Percentiles rank a stretch among this genome's conserved stretches.
Evolutionary conservation across 257 asterid species (phyloP).

Genomic region (Solanum ahanhuiri): DNA sequence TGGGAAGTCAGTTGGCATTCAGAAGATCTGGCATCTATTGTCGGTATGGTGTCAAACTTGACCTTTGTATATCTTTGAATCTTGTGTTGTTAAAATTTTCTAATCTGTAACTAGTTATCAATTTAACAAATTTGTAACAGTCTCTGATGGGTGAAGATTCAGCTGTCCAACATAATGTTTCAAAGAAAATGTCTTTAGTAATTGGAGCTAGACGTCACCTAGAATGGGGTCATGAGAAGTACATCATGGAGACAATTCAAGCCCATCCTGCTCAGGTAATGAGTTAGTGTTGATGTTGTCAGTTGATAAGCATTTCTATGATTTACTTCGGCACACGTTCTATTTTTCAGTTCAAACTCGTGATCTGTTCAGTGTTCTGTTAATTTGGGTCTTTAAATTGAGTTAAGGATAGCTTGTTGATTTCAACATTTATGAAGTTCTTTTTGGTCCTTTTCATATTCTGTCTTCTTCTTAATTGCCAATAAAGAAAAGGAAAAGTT

Average conservation of each 20-base stretch:
- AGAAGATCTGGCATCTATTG: slow-evolving; percentile 90
- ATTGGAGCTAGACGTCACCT: slow-evolving; percentile 90
- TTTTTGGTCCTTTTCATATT: background rate
- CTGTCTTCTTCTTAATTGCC: background rate
- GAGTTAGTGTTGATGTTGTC: background rate
- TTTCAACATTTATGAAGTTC: background rate
- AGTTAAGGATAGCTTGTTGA: background rate
- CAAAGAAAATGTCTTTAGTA: slow-evolving; percentile 68
- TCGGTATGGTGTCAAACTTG: slow-evolving; percentile 35
- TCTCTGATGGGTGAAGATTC: slow-evolving; percentile 65
- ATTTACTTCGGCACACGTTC: background rate
- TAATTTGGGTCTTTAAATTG: background rate
- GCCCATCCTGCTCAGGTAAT: slow-evolving; percentile 90
- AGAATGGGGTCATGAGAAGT: slow-evolving; percentile 93
- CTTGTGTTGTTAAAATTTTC: background rate
- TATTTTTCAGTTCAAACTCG: background rate
- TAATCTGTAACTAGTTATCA: background rate
- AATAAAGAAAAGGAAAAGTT: background rate
- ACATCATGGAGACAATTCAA: slow-evolving; percentile 82
- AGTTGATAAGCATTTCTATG: background rate
- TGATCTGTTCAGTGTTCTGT: background rate
- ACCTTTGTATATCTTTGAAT: background rate
- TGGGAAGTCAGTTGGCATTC: slow-evolving; percentile 83
- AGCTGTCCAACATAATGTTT: slow-evolving; percentile 28
- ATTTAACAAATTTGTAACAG: slow-evolving; percentile 31